These are phyloP conservation scores for Sistotremastrum suecicum DNA, from an alignment of 768 basidiomycete species.

Conservation along the genomic window DNA sequence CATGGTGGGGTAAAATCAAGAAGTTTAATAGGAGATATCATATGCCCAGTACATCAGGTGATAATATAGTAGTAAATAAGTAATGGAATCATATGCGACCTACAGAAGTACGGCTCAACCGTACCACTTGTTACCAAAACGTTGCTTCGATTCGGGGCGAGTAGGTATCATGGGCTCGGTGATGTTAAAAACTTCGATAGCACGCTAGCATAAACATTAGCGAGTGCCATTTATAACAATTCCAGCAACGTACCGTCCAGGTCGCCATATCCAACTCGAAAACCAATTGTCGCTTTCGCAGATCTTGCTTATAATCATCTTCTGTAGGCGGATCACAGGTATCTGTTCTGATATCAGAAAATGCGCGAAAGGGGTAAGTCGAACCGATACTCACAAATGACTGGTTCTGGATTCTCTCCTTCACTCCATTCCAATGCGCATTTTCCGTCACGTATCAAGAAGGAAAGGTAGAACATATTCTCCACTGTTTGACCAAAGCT, in stretches of 20 bases:
- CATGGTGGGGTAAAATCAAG: too few species aligned
- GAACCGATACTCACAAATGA: conserved; percentile 43
- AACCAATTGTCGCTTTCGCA: conserved; percentile 73
- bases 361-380: not conserved
- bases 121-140: conserved; percentile 58
- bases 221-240: not conserved
- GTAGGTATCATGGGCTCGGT: conserved; percentile 62
- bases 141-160: conserved; percentile 42
- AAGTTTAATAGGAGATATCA: too few species aligned
- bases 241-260: conserved; percentile 51
- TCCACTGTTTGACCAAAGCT: conserved; percentile 92
- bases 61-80: too few species aligned
- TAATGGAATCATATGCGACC: too few species aligned
- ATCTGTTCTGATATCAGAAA: conserved; percentile 22
- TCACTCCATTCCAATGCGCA: conserved; percentile 57
- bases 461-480: conserved; percentile 91
- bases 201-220: conserved; percentile 35
- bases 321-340: conserved; percentile 48
- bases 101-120: conserved; percentile 23
- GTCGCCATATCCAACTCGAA: conserved; percentile 84
- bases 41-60: too few species aligned
- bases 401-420: conserved; percentile 44
- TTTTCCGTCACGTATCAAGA: conserved; percentile 77
- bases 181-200: conserved; percentile 80
- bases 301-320: conserved; percentile 46